Conservation (phyloP, 1,139 yeast species). For the Nematodospora anomalae region DNA sequence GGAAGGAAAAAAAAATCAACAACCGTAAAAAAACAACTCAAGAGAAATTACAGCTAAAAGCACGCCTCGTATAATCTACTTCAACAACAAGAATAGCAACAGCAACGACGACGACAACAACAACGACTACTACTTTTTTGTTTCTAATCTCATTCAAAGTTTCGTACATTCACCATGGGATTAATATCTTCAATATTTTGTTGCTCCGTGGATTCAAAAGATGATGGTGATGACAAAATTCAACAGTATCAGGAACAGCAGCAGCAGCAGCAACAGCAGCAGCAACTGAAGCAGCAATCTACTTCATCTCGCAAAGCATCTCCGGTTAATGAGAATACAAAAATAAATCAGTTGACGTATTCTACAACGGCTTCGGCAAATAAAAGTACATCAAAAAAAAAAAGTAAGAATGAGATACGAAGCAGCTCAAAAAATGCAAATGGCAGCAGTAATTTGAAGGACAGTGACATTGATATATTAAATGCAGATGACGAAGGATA, state of each 20-base stretch:
- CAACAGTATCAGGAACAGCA: constrained; percentile 11
- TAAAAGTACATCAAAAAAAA: neutral
- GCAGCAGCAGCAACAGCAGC: constrained; percentile 2
- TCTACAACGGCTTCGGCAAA: neutral
- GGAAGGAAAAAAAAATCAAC: neutral
- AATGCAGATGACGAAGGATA: constrained; percentile 4
- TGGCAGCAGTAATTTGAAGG: neutral
- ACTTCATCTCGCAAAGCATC: neutral
- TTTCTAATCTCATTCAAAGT: neutral
- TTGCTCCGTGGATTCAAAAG: constrained; percentile 40
- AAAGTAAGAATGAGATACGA: neutral
- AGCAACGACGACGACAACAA: neutral
- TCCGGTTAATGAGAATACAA: neutral
- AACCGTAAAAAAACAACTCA: too few relatives aligned
- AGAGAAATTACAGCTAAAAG: neutral
- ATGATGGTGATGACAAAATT: constrained; percentile 33
- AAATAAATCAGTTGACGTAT: neutral
- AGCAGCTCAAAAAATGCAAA: constrained; percentile 1
- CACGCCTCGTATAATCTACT: neutral
- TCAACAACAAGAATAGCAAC: neutral
- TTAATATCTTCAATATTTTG: constrained; percentile 39
- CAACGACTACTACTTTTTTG: neutral
- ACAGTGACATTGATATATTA: constrained; percentile 6
- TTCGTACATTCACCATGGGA: constrained; percentile 27
- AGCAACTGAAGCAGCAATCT: neutral